Evolutionary conservation across 345 rosid genomes (phyloP).

Genomic region (Mallotus nudiflorus): DNA sequence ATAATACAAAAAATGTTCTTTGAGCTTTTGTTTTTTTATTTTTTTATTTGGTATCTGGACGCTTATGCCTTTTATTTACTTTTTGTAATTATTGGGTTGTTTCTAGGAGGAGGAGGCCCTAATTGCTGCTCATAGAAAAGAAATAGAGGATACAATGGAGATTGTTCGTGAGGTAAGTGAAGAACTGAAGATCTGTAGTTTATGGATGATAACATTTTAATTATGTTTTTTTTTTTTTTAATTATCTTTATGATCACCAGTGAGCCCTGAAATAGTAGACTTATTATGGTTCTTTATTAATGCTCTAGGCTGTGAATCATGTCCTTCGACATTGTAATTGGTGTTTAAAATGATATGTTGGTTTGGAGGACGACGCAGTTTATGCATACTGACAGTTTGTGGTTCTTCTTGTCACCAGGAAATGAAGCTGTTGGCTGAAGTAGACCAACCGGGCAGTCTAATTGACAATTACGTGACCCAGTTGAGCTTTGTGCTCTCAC

Average conservation of each 20-base stretch:
- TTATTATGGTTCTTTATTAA: too few relatives aligned
- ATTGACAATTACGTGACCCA: constrained; percentile 92
- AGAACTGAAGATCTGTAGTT: neutral
- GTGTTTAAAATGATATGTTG: neutral
- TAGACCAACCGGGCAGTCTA: constrained; percentile 93
- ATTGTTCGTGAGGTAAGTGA: constrained; percentile 89
- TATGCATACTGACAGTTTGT: neutral
- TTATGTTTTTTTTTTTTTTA: too few relatives aligned
- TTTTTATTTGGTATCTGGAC: too few relatives aligned
- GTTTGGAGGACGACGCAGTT: neutral
- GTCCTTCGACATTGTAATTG: too few relatives aligned
- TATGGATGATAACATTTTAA: constrained; percentile 3
- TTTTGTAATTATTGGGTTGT: constrained; percentile 1
- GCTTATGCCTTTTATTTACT: neutral
- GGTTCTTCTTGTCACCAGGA: constrained; percentile 48
- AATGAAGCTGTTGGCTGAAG: constrained; percentile 93
- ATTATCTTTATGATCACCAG: too few relatives aligned
- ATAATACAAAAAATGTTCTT: constrained; percentile 16
- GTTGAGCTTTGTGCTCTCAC: constrained; percentile 85
- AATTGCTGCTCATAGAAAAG: constrained; percentile 91
- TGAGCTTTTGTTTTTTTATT: neutral
- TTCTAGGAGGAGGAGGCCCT: constrained; percentile 91
- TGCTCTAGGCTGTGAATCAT: too few relatives aligned
- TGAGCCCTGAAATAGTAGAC: too few relatives aligned
- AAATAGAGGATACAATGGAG: constrained; percentile 99